Conservation (phyloP, 169 alveolate species). For the Plasmodium ovale region DNA sequence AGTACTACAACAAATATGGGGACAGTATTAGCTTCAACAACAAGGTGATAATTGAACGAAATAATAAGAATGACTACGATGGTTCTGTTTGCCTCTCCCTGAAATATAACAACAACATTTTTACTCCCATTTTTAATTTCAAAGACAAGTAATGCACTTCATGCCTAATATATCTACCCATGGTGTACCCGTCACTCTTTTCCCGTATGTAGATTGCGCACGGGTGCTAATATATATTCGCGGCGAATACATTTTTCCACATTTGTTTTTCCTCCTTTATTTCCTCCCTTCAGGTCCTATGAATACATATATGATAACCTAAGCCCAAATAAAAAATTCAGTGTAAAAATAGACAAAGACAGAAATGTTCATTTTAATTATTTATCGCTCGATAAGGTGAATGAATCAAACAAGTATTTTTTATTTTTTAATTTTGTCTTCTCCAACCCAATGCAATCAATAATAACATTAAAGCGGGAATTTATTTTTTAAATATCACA, state of each 20-base stretch:
- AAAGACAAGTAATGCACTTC: conserved; percentile 58
- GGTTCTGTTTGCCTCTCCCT: conserved; percentile 71
- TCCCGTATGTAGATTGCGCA: no score
- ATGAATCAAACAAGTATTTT: conserved; percentile 67
- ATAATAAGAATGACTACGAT: conserved; percentile 44
- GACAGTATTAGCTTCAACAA: conserved; percentile 55
- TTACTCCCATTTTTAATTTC: conserved; percentile 72
- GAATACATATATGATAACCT: conserved; percentile 51
- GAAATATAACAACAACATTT: conserved; percentile 62
- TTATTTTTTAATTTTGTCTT: conserved; percentile 64
- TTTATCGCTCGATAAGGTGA: conserved; percentile 65
- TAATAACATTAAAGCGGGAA: conserved; percentile 69
- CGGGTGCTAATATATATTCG: background rate
- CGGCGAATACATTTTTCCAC: background rate
- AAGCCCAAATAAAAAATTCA: conserved; percentile 43
- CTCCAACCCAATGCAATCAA: conserved; percentile 72
- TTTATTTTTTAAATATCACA: conserved; percentile 47
- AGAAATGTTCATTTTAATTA: conserved; percentile 63
- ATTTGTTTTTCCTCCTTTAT: background rate
- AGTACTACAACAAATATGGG: conserved; percentile 63
- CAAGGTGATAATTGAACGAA: conserved; percentile 53
- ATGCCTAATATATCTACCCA: no score
- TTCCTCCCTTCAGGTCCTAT: conserved; percentile 18
- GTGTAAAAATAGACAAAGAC: conserved; percentile 70
- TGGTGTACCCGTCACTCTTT: no score